Percentiles rank a stretch among this genome's conserved stretches.
Evolutionary conservation across 257 asterid species (phyloP).

Genomic region (Fraxinus cuspidata): DNA sequence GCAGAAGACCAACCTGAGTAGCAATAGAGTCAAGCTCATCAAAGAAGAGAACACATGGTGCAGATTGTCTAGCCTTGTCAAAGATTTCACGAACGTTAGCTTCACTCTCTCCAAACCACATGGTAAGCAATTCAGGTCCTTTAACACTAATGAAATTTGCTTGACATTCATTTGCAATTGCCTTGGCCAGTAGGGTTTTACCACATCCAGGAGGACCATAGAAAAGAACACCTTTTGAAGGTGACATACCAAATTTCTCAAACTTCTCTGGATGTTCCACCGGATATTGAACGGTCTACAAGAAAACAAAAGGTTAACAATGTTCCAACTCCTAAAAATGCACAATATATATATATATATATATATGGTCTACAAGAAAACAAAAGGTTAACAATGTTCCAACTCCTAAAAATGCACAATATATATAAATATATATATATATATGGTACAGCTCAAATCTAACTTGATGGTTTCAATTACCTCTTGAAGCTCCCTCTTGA

Average conservation of each 20-base stretch:
- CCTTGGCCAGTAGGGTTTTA: conserved; percentile 69
- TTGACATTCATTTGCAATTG: conserved; percentile 71
- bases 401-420: no score
- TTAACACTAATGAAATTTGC: conserved; percentile 65
- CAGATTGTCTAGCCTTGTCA: conserved; percentile 65
- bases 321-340: no score
- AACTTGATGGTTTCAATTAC: conserved; percentile 23
- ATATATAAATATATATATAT: no score
- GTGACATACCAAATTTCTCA: conserved; percentile 71
- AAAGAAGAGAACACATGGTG: conserved; percentile 65
- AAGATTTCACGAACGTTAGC: conserved; percentile 72
- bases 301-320: no score
- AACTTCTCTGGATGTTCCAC: conserved; percentile 72
- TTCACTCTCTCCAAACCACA: conserved; percentile 80
- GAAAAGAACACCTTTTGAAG: conserved; percentile 68
- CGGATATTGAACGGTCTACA: conserved; percentile 63
- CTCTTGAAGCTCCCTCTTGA: conserved; percentile 57
- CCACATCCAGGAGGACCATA: conserved; percentile 78
- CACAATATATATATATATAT: no score
- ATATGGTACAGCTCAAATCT: not conserved
- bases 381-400: no score
- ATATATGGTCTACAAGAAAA: conserved; percentile 34
- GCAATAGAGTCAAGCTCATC: conserved; percentile 66
- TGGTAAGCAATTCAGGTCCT: conserved; percentile 70
- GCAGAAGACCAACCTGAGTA: conserved; percentile 20